Evolutionary conservation across 1,284 basidiomycete species (phyloP).

Genomic region (Pseudozyma sp.): DNA sequence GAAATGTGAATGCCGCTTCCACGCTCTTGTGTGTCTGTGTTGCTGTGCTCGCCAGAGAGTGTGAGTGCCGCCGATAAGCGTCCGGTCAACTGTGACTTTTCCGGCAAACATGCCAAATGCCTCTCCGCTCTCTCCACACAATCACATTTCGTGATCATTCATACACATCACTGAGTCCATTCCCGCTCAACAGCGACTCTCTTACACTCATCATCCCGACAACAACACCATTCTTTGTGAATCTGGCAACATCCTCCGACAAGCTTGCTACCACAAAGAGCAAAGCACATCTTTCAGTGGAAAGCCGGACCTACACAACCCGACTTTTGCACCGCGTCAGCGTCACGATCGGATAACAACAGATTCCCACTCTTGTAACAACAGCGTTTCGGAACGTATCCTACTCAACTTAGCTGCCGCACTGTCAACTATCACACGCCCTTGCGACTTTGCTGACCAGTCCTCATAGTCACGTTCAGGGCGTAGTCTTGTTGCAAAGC

Average conservation of each 20-base stretch:
- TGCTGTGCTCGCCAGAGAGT: background rate
- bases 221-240: background rate
- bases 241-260: background rate
- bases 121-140: background rate
- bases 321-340: background rate
- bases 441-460: background rate
- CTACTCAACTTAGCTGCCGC: background rate
- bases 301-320: background rate
- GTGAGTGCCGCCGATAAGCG: slow-evolving; percentile 10
- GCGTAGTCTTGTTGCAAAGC: background rate
- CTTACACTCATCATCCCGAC: background rate
- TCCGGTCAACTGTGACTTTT: slow-evolving; percentile 2
- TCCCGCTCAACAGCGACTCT: background rate
- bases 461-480: background rate
- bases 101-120: background rate
- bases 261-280: background rate
- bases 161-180: background rate
- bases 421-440: background rate
- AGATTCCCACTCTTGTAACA: background rate
- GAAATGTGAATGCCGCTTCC: background rate
- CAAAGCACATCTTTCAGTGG: background rate
- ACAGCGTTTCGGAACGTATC: background rate
- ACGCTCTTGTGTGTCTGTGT: background rate
- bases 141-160: background rate
- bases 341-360: background rate